Evolutionary conservation across 2,329 filamentous ascomycete genomes (phyloP), one percentile per base, ranked within the genome.

Genomic region (Scopulariopsis brevicaulis): DNA sequence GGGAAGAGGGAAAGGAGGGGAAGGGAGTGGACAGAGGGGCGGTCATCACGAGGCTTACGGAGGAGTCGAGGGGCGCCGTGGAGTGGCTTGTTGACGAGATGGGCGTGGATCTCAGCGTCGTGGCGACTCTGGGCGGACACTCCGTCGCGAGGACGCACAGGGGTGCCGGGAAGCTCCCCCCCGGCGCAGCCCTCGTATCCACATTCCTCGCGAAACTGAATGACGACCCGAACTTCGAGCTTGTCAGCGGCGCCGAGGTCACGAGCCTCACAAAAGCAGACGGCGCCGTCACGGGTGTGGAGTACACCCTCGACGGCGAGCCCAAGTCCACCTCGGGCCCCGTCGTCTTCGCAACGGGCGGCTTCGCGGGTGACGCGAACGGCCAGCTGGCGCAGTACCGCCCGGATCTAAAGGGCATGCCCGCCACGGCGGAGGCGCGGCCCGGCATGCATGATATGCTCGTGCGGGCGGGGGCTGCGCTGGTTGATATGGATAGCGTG

Each of bases 341-440:
- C 0, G 81, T 86, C 0, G 71, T 87, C 5, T 83, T 86, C 59
- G 77, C 83, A 0, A 74, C 74, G 0, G 84, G 84, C 7, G 83
- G 84, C 0, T 87, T 87, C 59, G 83, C 76, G 0, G 83, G 84
- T 12, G 84, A 86, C 64, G 75, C 80, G 2, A 66, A 75, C 24
- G 83, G 83, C 0, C 65, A 85, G 46, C 66, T 86, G 1, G 74
- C 77, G 1, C 66, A 73, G 51, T 79, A 85, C 66, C 74, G 83
- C 0, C 82, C 82, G 0, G 83, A 86, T 63, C 72, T 86, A 0
- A 72, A 73, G 2, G 79, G 80, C 0, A 74, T 83, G 10, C 83
- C 84, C 0, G 85, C 83, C 0, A 86, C 84, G 1, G 86, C 86
- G 62, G 82, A 86, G 14, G 74, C 79, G 1, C 69, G 78, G 0